Base-by-base conservation (phyloP, 2,329 filamentous ascomycete genomes). In the Spiromastix sp. region DNA sequence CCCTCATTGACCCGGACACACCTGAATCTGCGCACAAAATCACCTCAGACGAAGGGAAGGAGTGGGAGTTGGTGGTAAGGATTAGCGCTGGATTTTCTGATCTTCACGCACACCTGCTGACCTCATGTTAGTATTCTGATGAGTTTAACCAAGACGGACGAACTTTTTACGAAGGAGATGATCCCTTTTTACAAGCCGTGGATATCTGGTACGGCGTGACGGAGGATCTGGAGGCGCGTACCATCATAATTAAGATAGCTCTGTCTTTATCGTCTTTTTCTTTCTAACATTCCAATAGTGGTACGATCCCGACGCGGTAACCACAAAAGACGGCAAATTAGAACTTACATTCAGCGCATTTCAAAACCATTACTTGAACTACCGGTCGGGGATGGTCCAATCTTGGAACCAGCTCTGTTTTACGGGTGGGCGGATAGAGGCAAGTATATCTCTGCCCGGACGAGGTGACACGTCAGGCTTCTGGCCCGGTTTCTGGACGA, bases 401-500 rank as follows among this genome's bases (percentile, higher is more conserved):
- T 80, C 74, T 8, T 83, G 79, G 79, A 83, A 83, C 54, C 74
- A 81, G 51, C 52, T 83, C 36, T 81, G 79, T 55, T 83, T 82
- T 61, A 81, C 79, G 41, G 77, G 78, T 20, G 79, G 79, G 3
- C 70, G 78, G 31, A 51, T 84, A 10, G 79, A 84, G 58, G 77
- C 77, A 13, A 79, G 75, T 48, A 74, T 83, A 34, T 83, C 79
- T 3, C 62, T 84, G 4, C 79, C 79, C 10, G 79, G 79, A 11
- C 59, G 66, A 30, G 79, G 79, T 30, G 75, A 81, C 43, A 70
- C 74, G 10, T 68, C 74, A 37, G 79, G 79, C 38, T 79, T 83
- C 57, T 84, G 79, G 79, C 79, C 79, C 27, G 79, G 79, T 56
- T 80, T 82, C 56, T 84, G 79, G 79, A 68, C 77, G 0, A 81